Evolutionary conservation across 805 yeast species (phyloP), one percentile per base, ranked within the genome.

Genomic region (Ogataea ganodermae): DNA sequence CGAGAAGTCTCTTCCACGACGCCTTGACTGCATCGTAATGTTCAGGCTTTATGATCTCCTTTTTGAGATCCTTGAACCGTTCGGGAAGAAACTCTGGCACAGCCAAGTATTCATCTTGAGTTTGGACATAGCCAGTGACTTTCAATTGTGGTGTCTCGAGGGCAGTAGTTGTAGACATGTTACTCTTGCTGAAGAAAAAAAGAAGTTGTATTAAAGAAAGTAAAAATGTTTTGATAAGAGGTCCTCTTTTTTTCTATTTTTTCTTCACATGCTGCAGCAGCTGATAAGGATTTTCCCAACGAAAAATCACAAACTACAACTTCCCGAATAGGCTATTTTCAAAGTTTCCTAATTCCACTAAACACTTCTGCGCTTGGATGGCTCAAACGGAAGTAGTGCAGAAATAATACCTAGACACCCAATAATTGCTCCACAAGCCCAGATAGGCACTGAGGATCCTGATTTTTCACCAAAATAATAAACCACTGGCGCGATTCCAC

Each of bases 391-490:
- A 55, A 76, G 65, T 17, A 74, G 51, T 1, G 66, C 52, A 6
- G 79, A 64, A 17, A 79, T 63, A 13, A 80, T 57, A 3, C 78
- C 73, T 13, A 80, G 61, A 20, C 61, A 56, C 14, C 81, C 72
- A 54, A 80, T 77, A 39, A 78, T 59, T 2, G 79, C 81, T 33
- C 84, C 84, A 56, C 81, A 73, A 14, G 80, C 82, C 74, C 77
- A 81, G 42, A 81, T 78, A 4, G 86, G 85, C n/a, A 81, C 79
- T 1, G 81, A 59, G 2, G 81, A 71, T n/a, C 75, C 70, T 43
- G 78, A 68, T 35, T 63, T 47, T 2, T 63, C 67, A 54, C 81
- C 77, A 60, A 69, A 79, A 55, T 76, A 79, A 35, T 73, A 77
- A 36, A 79, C 75, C 27, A 80, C 76, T 18, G 86, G 86, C 5